Base-by-base conservation (phyloP, 345 rosid species). In the Brassica juncea region DNA sequence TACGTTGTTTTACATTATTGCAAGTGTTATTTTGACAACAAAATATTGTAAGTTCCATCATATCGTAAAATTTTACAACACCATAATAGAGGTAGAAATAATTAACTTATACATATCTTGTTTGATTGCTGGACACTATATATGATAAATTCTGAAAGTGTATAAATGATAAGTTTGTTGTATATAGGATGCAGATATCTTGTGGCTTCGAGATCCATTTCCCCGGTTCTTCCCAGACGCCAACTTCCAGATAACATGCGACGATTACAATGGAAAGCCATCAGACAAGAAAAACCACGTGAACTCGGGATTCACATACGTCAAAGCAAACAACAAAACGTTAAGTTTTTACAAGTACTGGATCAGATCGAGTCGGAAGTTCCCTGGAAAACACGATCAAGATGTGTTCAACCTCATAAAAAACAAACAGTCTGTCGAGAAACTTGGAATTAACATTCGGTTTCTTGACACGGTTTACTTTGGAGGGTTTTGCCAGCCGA, bases 181-280 rank as follows among this genome's bases (percentile, higher is more conserved):
- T 37, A 44, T 75, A 27, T 2, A 93, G 94, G 98, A 93, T 84
- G 88, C 94, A 3, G 98, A 93, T 71, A 83, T 91, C 15, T 63
- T 93, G 82, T 93, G 98, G 97, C 84, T 91, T 8, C 85, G 84
- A 68, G 82, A 89, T 70, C 98, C 98, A 39, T 91, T 93, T 73
- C 89, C 87, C 0, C 84, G 85, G 23, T 90, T 93, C 65, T 82
- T 84, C 15, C 67, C 75, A 0, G 80, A 83, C 8, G 87, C 77
- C 1, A 95, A 91, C 76, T 93, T 93, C 72, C 98, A 93, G 68
- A 93, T 93, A 39, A 87, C 97, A 1, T 93, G 98, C 35, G 98
- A 93, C 35, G 0, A 19, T 19, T 91, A 82, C 42, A 1, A 4
- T 0, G 93, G 92, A 21, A 76, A 81, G 16, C 80, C 94, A 3